Base-by-base conservation (phyloP, 2,329 filamentous ascomycete genomes). In the Elsinoe australis region DNA sequence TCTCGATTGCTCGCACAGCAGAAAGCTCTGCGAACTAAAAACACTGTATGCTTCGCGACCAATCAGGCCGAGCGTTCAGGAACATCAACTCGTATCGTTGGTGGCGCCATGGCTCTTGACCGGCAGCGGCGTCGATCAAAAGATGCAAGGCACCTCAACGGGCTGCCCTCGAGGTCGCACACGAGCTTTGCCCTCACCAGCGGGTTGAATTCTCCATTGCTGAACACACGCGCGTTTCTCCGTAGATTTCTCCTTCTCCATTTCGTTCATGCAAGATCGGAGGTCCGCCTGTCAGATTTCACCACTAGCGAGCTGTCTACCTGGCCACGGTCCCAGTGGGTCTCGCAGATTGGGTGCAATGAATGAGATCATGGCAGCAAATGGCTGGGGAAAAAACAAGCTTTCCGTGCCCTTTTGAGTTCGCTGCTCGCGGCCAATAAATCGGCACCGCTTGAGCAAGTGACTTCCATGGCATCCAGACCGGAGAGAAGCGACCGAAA, bases 281-380 rank as follows among this genome's bases (percentile, higher is more conserved):
- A 42, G 21, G 17, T 17, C 24, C 12, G 22, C 38, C 10, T 31
- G 22, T 21, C 28, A 10, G 3, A 12, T 14, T 10, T 24, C 12
- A 15, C 18, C 14, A 12, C n/a, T n/a, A 36, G 18, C 39, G 14
- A 21, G 21, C 26, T 15, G 5, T 9, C 24, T 26, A n/a, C n/a
- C n/a, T n/a, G n/a, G 34, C 28, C 18, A n/a, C 36, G 36, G 36
- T 41, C 12, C 12, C 36, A n/a, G 22, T 17, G 21, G 39, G 24
- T 29, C 39, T 31, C 18, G 38, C 10, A 28, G 24, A 28, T 31
- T 15, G 17, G 22, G n/a, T 31, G 39, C 39, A 44, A 29, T 21
- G 39, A 15, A 44, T 44, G 39, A 44, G 39, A 44, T 44, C 39
- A 44, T 44, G 21, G n/a, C n/a, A n/a, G n/a, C n/a, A n/a, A n/a